Base-by-base conservation (phyloP, 179 eudicot genomes). In the Nepenthes alata region DNA sequence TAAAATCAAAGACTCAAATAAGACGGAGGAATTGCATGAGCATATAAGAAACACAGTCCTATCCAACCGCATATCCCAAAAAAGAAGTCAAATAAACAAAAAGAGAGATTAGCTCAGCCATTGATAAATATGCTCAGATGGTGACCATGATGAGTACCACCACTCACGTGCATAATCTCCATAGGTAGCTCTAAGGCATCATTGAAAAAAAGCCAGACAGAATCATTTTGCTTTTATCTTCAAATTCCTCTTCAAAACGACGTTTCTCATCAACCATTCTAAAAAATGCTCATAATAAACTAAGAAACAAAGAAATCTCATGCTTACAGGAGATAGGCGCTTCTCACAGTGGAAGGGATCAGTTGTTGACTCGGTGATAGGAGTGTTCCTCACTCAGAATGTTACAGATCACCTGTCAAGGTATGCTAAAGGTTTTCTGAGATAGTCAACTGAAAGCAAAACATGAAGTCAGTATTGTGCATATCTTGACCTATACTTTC, bases 351-450 rank as follows among this genome's bases (percentile, higher is more conserved):
- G 68, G 68, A 65, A 65, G 53, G 68, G 68, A 11, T 65, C 68
- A 56, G 68, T 65, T 55, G 68, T 65, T 4, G 68, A 65, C 68
- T 65, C 68, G 3, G 68, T 65, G 34, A 65, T 65, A 16, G 68
- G 68, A 56, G 68, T 65, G 39, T 65, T 65, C 61, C 68, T 65
- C 50, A 65, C 68, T 47, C 68, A 65, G 61, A 65, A 65, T 56
- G 68, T 65, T 35, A 45, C 68, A 6, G 68, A 65, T 51, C 68
- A 65, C 41, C 60, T 65, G 3, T 65, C 68, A 45, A 65, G 68
- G 68, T 65, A 57, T 2, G 5, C 16, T 1, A 13, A 37, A 4
- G 34, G 4, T 10, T 11, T 36, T 11, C 2, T 8, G 7, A 35
- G 9, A 2, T 11, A 13, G 16, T 11, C 1, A 3, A 58, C 2